Evolutionary conservation across 225 moss, liverwort and hornwort species (phyloP).

Genomic region (Lunularia cruciata): DNA sequence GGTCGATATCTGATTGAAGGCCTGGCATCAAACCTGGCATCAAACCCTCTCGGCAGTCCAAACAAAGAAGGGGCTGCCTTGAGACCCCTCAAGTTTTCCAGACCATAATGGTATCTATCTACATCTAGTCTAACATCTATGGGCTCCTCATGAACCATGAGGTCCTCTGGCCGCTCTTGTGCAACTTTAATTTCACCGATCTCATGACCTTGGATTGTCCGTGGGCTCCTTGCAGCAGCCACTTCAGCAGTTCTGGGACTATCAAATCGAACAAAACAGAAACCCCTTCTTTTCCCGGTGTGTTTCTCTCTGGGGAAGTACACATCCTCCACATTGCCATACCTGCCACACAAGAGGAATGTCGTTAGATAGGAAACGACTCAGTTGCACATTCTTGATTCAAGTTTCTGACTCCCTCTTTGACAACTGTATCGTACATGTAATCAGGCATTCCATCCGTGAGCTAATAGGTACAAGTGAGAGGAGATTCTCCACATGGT

Average conservation of each 20-base stretch:
- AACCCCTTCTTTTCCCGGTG: conserved; percentile 71
- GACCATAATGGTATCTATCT: conserved; percentile 50
- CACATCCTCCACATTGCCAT: conserved; percentile 80
- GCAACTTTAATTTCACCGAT: conserved; percentile 90
- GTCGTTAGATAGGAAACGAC: too few species aligned
- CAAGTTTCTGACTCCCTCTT: too few species aligned
- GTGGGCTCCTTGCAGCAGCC: conserved; percentile 61
- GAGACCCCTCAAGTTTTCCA: conserved; percentile 35
- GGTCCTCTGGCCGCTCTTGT: conserved; percentile 62
- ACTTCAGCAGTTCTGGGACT: conserved; percentile 63
- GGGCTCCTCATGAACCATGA: conserved; percentile 30
- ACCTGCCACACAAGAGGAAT: conserved; percentile 37
- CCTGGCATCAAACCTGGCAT: conserved; percentile 62
- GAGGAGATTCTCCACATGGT: too few species aligned
- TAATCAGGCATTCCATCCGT: too few species aligned
- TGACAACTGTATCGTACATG: too few species aligned
- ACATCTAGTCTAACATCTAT: conserved; percentile 39
- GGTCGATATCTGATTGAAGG: conserved; percentile 55
- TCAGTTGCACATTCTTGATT: too few species aligned
- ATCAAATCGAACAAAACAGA: conserved; percentile 81
- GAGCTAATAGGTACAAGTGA: too few species aligned
- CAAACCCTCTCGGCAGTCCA: conserved; percentile 43
- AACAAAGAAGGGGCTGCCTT: conserved; percentile 47
- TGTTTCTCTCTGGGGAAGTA: conserved; percentile 82
- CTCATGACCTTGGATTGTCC: conserved; percentile 70